Base-by-base conservation (phyloP, 2,329 filamentous ascomycete species). In the Endoconidiophora polonica region DNA sequence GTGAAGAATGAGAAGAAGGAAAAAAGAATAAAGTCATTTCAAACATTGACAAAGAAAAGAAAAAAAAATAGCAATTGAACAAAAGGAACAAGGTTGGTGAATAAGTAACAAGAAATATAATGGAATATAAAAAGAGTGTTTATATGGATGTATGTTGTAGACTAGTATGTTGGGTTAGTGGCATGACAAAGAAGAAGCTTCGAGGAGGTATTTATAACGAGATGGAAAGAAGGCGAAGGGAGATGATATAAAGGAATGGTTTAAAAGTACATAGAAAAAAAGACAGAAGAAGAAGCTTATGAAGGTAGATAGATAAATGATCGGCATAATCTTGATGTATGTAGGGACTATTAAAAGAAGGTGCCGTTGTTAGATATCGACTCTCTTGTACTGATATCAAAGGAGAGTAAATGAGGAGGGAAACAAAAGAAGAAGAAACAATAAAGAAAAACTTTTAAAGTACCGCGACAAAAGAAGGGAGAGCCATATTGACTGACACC, bases 31-130 rank as follows among this genome's bases (percentile, higher is more conserved):
- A 20, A 42, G 18, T 42, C 18, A 7, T 23, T 20, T 23, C 40
- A 42, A 42, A 42, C 12, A 9, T 23, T 18, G n/a, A 20, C 4
- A 7, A 10, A 10, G n/a, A 41, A 4, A 18, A 29, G 6, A 29
- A 20, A 45, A 45, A 29, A 37, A 24, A 38, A 20, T 16, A n/a
- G 20, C 43, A 33, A 24, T 49, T 41, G 41, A 41, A 42, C n/a
- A 24, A 33, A 24, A 16, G n/a, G 29, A 20, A n/a, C 14, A 18
- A 26, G 23, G 2, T 14, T 14, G 16, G 6, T 14, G 16, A 23
- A 44, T 45, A 39, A 29, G 40, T 37, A 50, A 23, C 20, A 44
- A 36, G 38, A 49, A 49, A 20, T 24, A 18, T 18, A 36, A 20
- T 40, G 33, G 22, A 14, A 41, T 23, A 26, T 48, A 6, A 40